Base-by-base conservation (phyloP, 2,329 filamentous ascomycete species). In the Hypoxylon sp. region DNA sequence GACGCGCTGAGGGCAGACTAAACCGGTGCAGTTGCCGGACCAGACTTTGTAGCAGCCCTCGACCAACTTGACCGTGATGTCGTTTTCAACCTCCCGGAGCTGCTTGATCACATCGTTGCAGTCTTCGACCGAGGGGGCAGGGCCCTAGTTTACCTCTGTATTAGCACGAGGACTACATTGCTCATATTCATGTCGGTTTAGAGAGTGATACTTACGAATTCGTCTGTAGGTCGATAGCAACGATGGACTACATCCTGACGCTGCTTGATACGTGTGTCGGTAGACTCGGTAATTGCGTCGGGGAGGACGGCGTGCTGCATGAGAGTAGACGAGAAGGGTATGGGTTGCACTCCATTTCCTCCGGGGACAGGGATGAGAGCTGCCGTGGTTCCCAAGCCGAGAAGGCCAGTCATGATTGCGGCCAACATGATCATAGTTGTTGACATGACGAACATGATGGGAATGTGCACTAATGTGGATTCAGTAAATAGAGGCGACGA, bases 21-120 rank as follows among this genome's bases (percentile, higher is more conserved):
- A 67, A 2, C 67, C 75, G 7, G 74, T 76, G 64, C 75, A 77
- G 50, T 74, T 76, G 38, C 74, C 74, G 1, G 70, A 74, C 34
- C 60, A 60, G 19, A 70, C 70, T 28, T 72, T 57, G 56, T 68
- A 70, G 62, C 75, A 77, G 34, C 74, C 74, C 30, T 72, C 68
- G 38, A 70, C 59, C n/a, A 75, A 65, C 32, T 73, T 68, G 61
- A 77, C 69, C 11, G 65, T 63, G 56, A 76, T 76, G 19, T 67
- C 62, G 10, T 38, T 63, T 7, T 70, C 62, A 14, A 71, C 64
- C 17, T 69, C 64, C 30, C 65, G 60, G 50, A 73, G 74, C 28
- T 73, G 64, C 17, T 71, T 46, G 55, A 76, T 74, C 10, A 72
- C 74, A 32, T 62, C 62, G 11, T 71, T 43, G 63, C 75, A 77